Percentiles rank a stretch among this genome's conserved stretches.
Conservation (phyloP, 495 filamentous ascomycete genomes). For the Penicillium herquei region DNA sequence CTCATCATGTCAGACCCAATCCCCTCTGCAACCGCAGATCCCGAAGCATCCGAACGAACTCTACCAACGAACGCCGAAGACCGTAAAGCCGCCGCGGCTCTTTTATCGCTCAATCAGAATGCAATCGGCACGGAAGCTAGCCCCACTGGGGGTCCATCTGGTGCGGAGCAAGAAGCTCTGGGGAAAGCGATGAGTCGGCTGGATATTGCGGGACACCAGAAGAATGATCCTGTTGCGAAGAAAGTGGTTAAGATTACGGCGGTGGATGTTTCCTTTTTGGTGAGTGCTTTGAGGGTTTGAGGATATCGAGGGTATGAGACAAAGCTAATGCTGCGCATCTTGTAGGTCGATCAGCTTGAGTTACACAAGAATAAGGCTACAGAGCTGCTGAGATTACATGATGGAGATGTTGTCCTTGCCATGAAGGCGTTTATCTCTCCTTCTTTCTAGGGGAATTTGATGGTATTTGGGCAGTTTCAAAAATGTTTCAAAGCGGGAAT, state of each 20-base stretch:
- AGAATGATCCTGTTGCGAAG: slow-evolving; percentile 44
- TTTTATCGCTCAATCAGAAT: slow-evolving; percentile 71
- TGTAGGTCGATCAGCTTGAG: slow-evolving; percentile 75
- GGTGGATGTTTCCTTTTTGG: slow-evolving; percentile 65
- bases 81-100: slow-evolving; percentile 85
- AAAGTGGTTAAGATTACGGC: slow-evolving; percentile 63
- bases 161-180: slow-evolving; percentile 75
- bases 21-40: slow-evolving; percentile 67
- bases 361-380: slow-evolving; percentile 77
- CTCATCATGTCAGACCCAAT: slow-evolving; percentile 57
- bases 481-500: background rate
- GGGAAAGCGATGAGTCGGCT: slow-evolving; percentile 78
- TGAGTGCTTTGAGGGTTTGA: slow-evolving; percentile 29
- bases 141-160: slow-evolving; percentile 44
- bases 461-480: background rate
- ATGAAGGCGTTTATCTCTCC: slow-evolving; percentile 61
- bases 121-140: slow-evolving; percentile 48
- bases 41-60: slow-evolving; percentile 55
- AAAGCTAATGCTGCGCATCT: too few species aligned
- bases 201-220: slow-evolving; percentile 38
- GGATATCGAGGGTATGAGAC: too few species aligned
- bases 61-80: slow-evolving; percentile 74
- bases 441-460: slow-evolving; percentile 12
- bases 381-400: slow-evolving; percentile 75
- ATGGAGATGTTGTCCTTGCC: slow-evolving; percentile 71